Base-by-base conservation (phyloP, 805 yeast genomes). In the Priceomyces melissophilus region DNA sequence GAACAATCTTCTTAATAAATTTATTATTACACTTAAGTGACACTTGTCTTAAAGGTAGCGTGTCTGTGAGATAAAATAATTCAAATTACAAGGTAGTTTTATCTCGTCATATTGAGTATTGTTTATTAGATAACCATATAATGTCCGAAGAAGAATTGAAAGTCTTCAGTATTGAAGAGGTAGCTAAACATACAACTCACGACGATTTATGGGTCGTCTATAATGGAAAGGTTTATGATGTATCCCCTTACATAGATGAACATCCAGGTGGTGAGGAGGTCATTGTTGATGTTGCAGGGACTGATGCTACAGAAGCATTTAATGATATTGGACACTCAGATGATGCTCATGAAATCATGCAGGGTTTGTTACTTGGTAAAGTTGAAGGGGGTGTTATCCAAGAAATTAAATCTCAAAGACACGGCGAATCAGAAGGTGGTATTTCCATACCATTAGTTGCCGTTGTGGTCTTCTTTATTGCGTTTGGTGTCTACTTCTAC, bases 301-400 rank as follows among this genome's bases (percentile, higher is more conserved):
- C 58, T 11, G 74, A 69, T 50, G 72, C 73, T 39, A 70, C 74
- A 37, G 74, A 67, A 50, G 73, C 71, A 2, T 70, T 69, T 48
- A 62, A 69, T 51, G 96, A 88, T 58, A 90, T 93, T 60, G 99
- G 99, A 28, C 99, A 93, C 69, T 88, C 98, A 28, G 97, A 90
- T 48, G 96, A 90, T 52, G 98, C 99, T 31, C 81, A 82, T 53
- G 93, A 84, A 54, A 73, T 84, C 52, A 71, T 93, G 55, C 73
- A 67, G 34, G 79, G 76, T 31, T 69, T 88, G 58, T 71, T 76
- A 51, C 76, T 93, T 44, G 99, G 99, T 50, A 82, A 76, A 39
- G 73, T 91, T 39, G 90, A 89, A 57, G 86, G 81, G 36, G 75
- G 76, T 30, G 76, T 78, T 32, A 46, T 57, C 33, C 57, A 57